Evolutionary conservation across 768 basidiomycete species (phyloP), one percentile per base, ranked within the genome.

Genomic region (Tricholoma flavovirens): DNA sequence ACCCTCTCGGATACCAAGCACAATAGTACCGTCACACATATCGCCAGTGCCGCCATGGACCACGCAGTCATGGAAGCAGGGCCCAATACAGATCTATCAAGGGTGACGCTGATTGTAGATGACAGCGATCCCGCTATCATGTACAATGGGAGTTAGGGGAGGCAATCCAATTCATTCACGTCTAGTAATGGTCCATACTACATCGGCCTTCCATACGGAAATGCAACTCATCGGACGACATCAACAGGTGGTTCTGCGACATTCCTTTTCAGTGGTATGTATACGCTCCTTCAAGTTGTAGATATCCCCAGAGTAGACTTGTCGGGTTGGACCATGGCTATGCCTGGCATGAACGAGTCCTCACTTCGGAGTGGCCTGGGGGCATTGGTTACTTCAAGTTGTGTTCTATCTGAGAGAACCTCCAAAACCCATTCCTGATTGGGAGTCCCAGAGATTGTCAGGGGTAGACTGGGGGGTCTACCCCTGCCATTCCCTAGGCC

Each of bases 241-340:
- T 52, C 35, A 14, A 42, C 49, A 11, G 71, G 69, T 1, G 61
- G 59, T n/a, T 54, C 49, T 10, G 64, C 68, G 14, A 64, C 65
- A n/a, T 69, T 69, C 38, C 51, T n/a, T 7, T 72, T 72, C 58
- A 65, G 52, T 51, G 71, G 71, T 70, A 57, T 10, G 65, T 29
- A 9, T 22, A 10, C 17, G 24, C 15, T 65, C 67, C 33, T n/a
- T n/a, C n/a, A n/a, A n/a, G n/a, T n/a, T n/a, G n/a, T n/a, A n/a
- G n/a, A n/a, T n/a, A n/a, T n/a, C n/a, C n/a, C n/a, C n/a, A n/a
- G n/a, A n/a, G n/a, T n/a, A n/a, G n/a, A n/a, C n/a, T n/a, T n/a
- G n/a, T n/a, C n/a, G n/a, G n/a, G n/a, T n/a, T n/a, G n/a, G n/a
- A n/a, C n/a, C n/a, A n/a, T n/a, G n/a, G n/a, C n/a, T n/a, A n/a